A percentile compares a stretch with the other conserved stretches of the same genome.
phyloP scores from a whole-genome alignment of 225 moss, liverwort and hornwort genomes.

The Anthoceros angustus region DNA sequence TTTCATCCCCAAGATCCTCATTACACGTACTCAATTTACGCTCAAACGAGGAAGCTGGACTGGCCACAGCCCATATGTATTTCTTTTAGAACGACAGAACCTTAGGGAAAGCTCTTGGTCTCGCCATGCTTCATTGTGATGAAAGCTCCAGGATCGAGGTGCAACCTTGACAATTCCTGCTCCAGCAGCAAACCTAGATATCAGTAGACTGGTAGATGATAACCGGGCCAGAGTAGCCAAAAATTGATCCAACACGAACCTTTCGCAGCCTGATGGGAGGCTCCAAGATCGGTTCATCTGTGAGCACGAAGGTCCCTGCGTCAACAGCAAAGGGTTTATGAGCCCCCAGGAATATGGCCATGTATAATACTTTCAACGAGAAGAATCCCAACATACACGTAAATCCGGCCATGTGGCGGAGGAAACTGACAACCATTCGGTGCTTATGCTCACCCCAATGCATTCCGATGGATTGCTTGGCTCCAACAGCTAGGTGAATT shows the following conservation, averaged over 20 bases:
- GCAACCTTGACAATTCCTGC: slow-evolving; percentile 31
- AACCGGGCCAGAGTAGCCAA: not conserved
- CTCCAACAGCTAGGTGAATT: slow-evolving; percentile 27
- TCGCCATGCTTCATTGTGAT: slow-evolving; percentile 38
- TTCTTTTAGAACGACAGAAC: too few species aligned
- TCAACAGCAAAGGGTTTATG: not conserved
- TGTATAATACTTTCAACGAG: not conserved
- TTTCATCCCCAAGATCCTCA: too few species aligned
- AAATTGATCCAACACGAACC: slow-evolving; percentile 9
- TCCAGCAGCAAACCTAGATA: not conserved
- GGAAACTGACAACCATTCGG: not conserved
- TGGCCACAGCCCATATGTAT: too few species aligned
- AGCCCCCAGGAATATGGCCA: not conserved
- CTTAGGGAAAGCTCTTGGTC: slow-evolving; percentile 23
- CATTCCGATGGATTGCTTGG: slow-evolving; percentile 33
- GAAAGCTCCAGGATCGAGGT: slow-evolving; percentile 18
- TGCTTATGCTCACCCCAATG: slow-evolving; percentile 30
- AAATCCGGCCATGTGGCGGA: not conserved
- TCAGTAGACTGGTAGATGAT: not conserved
- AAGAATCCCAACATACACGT: not conserved
- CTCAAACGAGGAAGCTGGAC: too few species aligned
- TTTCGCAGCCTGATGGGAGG: slow-evolving; percentile 24
- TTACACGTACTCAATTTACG: too few species aligned
- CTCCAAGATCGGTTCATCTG: slow-evolving; percentile 39
- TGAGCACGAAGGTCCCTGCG: slow-evolving; percentile 32